Conservation (phyloP, 495 filamentous ascomycete genomes). For the Neurospora sp. region DNA sequence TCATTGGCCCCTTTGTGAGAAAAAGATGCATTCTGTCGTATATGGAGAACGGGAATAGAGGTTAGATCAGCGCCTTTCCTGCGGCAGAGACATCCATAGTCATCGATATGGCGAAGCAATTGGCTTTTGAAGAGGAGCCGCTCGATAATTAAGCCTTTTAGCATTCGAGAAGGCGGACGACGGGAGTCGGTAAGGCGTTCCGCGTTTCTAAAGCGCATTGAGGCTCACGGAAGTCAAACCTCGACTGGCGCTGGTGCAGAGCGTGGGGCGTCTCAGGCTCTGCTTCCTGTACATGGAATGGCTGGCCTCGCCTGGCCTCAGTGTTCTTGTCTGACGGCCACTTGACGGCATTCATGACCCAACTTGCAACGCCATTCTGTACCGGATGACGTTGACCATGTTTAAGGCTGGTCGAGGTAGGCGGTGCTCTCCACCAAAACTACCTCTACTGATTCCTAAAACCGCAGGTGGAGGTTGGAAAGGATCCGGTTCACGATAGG, state of each 20-base stretch:
- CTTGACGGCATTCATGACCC: not conserved
- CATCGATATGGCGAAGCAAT: not conserved
- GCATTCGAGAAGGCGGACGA: not conserved
- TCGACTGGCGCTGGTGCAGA: not conserved
- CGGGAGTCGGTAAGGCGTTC: not conserved
- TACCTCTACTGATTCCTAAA: not conserved
- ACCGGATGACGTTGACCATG: not conserved
- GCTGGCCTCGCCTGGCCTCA: not conserved
- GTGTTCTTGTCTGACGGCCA: not conserved
- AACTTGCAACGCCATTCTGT: not conserved
- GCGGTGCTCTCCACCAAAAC: not conserved
- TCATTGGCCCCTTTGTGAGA: not conserved
- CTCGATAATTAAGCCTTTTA: not conserved
- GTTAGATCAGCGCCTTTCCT: not conserved
- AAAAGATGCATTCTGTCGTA: not conserved
- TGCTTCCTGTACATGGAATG: not conserved
- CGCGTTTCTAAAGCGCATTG: not conserved
- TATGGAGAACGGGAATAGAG: not conserved
- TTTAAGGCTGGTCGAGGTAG: not conserved
- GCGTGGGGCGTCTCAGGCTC: not conserved
- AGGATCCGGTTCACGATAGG: not conserved
- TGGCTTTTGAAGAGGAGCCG: not conserved
- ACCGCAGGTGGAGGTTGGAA: not conserved
- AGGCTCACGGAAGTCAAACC: not conserved
- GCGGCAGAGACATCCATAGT: not conserved